Evolutionary conservation across 352 stramenopile species (phyloP).

Genomic region (Bremia lactucae): DNA sequence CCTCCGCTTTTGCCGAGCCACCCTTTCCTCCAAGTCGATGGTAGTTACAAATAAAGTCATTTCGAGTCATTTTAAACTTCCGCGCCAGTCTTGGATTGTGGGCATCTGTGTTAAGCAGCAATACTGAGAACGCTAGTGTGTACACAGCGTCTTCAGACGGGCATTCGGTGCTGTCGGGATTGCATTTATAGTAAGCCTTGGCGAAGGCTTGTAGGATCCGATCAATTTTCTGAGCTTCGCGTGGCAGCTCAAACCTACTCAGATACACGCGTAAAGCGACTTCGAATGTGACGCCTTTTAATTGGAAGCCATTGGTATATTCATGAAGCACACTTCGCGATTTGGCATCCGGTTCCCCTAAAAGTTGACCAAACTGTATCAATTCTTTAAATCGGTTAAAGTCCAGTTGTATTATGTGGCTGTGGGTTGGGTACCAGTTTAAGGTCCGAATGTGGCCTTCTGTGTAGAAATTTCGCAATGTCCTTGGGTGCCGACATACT

Average conservation of each 20-base stretch:
- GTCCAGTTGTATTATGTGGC: no score
- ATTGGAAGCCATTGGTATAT: slow-evolving; percentile 61
- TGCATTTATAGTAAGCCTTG: slow-evolving; percentile 47
- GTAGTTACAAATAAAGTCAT: slow-evolving; percentile 68
- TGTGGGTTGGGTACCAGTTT: slow-evolving; percentile 33
- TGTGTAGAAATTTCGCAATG: slow-evolving; percentile 52
- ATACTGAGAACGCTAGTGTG: slow-evolving; percentile 62
- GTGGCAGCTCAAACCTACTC: slow-evolving; percentile 51
- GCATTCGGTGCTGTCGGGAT: slow-evolving; percentile 39
- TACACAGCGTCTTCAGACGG: slow-evolving; percentile 65
- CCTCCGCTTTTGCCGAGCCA: slow-evolving; percentile 18
- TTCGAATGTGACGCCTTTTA: slow-evolving; percentile 49
- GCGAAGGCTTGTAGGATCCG: slow-evolving; percentile 75
- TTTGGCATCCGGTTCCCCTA: slow-evolving; percentile 52
- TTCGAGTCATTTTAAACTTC: slow-evolving; percentile 66
- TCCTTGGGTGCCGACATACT: slow-evolving; percentile 39
- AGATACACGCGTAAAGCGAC: slow-evolving; percentile 65
- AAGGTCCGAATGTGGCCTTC: slow-evolving; percentile 51
- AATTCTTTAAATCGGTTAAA: not conserved
- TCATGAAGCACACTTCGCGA: slow-evolving; percentile 54
- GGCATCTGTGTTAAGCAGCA: slow-evolving; percentile 76
- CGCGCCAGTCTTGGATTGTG: slow-evolving; percentile 54
- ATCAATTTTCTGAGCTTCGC: slow-evolving; percentile 80
- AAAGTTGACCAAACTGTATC: slow-evolving; percentile 41
- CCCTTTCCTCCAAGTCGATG: slow-evolving; percentile 31